phyloP scores from a whole-genome alignment of 1,139 yeast genomes.

The Hemisphaericaspora subhashii region DNA sequence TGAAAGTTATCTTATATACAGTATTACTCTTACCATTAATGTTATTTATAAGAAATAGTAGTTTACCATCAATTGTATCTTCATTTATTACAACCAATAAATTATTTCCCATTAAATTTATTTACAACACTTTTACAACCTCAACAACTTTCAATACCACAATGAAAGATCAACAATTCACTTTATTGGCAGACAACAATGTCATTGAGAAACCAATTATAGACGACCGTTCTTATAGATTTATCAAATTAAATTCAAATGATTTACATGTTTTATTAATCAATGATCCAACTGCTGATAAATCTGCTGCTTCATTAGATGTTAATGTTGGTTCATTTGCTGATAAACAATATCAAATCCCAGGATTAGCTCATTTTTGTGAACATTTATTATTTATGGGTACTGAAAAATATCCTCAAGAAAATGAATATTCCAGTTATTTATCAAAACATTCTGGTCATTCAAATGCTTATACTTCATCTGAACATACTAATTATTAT shows the following conservation, averaged over 20 bases:
- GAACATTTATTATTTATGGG: conserved; percentile 97
- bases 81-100: no score
- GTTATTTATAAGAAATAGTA: no score
- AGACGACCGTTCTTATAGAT: conserved; percentile 76
- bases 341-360: conserved; percentile 65
- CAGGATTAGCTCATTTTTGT: conserved; percentile 95
- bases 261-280: conserved; percentile 73
- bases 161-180: conserved; percentile 12
- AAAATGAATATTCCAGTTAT: conserved; percentile 81
- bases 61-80: no score
- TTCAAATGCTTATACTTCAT: conserved; percentile 84
- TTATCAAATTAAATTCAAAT: conserved; percentile 60
- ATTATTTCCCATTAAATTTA: no score
- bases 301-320: conserved; percentile 89
- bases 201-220: conserved; percentile 57
- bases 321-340: conserved; percentile 89
- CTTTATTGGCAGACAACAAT: conserved; percentile 21
- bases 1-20: no score
- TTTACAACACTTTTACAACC: no score
- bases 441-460: conserved; percentile 67
- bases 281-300: conserved; percentile 82
- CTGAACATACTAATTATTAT: conserved; percentile 87
- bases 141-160: no score
- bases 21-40: no score
- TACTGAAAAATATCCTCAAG: conserved; percentile 87